Evolutionary conservation across 148 eudicot species (phyloP).

Genomic region (Drosera capensis): DNA sequence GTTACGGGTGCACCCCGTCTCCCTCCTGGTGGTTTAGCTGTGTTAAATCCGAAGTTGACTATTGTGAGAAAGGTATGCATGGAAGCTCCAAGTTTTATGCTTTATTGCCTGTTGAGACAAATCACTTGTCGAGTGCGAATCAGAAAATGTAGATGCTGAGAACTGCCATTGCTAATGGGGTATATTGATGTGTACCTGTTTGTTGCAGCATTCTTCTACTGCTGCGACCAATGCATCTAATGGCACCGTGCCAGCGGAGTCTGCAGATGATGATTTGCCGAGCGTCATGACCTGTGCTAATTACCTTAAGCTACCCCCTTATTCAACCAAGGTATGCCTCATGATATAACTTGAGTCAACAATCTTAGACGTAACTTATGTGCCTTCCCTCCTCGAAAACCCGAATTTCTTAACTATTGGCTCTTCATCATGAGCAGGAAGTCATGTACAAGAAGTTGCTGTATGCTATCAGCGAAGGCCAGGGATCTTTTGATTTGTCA

Average conservation of each 20-base stretch:
- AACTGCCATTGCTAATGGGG: neutral
- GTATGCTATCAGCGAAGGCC: conserved; percentile 91
- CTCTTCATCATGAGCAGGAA: conserved; percentile 36
- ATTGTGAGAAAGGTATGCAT: conserved; percentile 77
- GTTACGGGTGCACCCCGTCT: conserved; percentile 99
- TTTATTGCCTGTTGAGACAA: neutral
- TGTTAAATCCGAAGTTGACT: conserved; percentile 81
- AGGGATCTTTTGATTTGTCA: conserved; percentile 85
- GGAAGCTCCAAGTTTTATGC: neutral
- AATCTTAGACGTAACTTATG: neutral
- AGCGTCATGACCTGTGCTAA: conserved; percentile 99
- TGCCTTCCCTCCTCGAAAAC: neutral
- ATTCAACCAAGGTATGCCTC: conserved; percentile 61
- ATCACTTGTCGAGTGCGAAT: too few relatives aligned
- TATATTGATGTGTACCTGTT: neutral
- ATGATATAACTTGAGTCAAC: neutral
- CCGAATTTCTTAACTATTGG: neutral
- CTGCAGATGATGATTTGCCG: conserved; percentile 85
- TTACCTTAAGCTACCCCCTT: conserved; percentile 99
- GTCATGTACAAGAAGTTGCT: conserved; percentile 84
- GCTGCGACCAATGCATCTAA: conserved; percentile 5
- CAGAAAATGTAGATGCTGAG: neutral
- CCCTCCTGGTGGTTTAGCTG: conserved; percentile 96
- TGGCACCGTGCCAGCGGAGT: conserved; percentile 25
- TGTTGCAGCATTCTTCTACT: conserved; percentile 8